phyloP scores from a whole-genome alignment of 2,329 filamentous ascomycete species.

The Magnaporthales sp. region DNA sequence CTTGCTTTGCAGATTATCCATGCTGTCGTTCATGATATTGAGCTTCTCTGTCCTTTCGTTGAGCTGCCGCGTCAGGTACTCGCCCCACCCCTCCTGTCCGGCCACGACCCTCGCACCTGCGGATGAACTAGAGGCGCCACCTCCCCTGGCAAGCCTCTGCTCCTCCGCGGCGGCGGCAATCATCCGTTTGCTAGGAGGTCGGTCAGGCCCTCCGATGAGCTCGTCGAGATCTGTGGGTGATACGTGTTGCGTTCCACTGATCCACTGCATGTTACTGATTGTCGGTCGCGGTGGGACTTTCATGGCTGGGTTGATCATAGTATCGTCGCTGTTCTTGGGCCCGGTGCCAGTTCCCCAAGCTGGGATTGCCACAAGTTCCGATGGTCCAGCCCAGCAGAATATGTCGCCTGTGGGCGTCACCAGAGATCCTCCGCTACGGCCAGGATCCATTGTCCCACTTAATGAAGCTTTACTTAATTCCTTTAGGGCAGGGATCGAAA shows the following conservation, averaged over 20 bases:
- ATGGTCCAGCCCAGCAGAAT: constrained; percentile 81
- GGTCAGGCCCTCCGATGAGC: constrained; percentile 79
- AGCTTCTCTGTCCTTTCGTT: constrained; percentile 88
- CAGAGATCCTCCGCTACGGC: constrained; percentile 58
- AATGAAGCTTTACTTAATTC: constrained; percentile 67
- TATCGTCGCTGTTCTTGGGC: constrained; percentile 58
- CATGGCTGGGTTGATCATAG: constrained; percentile 68
- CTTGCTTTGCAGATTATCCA: constrained; percentile 73
- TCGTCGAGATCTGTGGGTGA: constrained; percentile 82
- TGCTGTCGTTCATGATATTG: constrained; percentile 71
- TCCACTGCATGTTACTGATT: constrained; percentile 94
- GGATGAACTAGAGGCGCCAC: constrained; percentile 19
- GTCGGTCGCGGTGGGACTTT: constrained; percentile 73
- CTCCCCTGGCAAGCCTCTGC: constrained; percentile 46
- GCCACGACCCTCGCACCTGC: constrained; percentile 22
- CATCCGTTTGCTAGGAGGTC: constrained; percentile 85
- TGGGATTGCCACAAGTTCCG: constrained; percentile 74
- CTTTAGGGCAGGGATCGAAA: constrained; percentile 78
- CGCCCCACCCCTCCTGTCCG: constrained; percentile 56
- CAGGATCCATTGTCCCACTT: constrained; percentile 58
- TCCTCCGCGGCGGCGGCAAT: constrained; percentile 70
- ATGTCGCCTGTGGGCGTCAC: constrained; percentile 75
- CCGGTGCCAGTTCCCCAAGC: constrained; percentile 70
- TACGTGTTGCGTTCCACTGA: constrained; percentile 87
- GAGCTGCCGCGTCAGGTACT: constrained; percentile 78